Conservation (phyloP, 1,284 basidiomycete species). For the Cutaneotrichosporon sp. region DNA sequence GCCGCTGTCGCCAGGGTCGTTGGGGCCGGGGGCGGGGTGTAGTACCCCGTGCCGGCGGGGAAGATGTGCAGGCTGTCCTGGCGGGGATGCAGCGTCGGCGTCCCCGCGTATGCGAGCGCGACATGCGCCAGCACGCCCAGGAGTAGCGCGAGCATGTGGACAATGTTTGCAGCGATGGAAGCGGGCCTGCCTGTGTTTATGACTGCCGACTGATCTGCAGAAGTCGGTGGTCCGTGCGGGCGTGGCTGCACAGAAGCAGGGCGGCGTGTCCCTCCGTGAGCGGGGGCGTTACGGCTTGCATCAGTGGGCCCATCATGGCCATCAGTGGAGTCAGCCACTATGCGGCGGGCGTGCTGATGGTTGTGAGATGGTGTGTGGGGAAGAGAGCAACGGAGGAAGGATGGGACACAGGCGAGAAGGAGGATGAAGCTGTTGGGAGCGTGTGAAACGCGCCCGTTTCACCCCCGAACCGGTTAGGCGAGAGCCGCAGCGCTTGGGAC, state of each 20-base stretch:
- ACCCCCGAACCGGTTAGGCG: too few relatives aligned
- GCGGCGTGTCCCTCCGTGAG: too few relatives aligned
- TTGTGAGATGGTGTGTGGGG: not conserved
- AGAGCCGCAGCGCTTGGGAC: too few relatives aligned
- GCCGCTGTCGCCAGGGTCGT: slow-evolving; percentile 11
- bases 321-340: not conserved
- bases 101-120: not conserved
- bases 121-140: not conserved
- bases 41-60: not conserved
- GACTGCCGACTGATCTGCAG: not conserved
- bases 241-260: not conserved
- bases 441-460: too few relatives aligned
- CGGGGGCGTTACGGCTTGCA: not conserved
- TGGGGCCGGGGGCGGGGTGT: not conserved
- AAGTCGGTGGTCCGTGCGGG: not conserved
- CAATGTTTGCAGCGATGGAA: too few relatives aligned
- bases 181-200: not conserved
- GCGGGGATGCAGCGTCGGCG: not conserved
- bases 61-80: not conserved
- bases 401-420: too few relatives aligned
- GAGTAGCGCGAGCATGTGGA: too few relatives aligned
- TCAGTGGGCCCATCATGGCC: not conserved
- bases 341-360: too few relatives aligned
- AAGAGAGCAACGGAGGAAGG: too few relatives aligned
- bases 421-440: too few relatives aligned